These are phyloP conservation scores for Trichosporon ovoides DNA, from an alignment of 1,284 basidiomycete genomes.

Conservation along the genomic window DNA sequence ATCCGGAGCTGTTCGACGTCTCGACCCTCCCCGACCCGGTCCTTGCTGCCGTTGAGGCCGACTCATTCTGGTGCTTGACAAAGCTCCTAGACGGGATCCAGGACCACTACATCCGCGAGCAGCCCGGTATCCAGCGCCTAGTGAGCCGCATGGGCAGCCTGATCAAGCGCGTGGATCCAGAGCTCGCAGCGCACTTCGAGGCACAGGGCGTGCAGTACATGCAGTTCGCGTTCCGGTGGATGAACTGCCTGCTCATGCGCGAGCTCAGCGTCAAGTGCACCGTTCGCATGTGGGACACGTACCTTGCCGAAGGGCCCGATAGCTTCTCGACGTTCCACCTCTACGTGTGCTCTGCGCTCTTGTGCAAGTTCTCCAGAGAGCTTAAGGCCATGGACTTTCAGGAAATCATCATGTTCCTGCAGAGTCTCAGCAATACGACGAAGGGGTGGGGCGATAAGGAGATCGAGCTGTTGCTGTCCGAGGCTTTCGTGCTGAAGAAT, in stretches of 20 bases:
- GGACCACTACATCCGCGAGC: constrained; percentile 91
- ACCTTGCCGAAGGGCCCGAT: constrained; percentile 79
- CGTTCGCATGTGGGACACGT: constrained; percentile 98
- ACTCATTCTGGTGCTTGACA: constrained; percentile 94
- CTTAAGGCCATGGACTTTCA: constrained; percentile 94
- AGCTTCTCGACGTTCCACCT: constrained; percentile 95
- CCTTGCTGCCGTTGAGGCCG: constrained; percentile 81
- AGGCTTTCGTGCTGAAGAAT: constrained; percentile 90
- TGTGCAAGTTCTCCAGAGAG: constrained; percentile 85
- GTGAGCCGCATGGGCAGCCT: constrained; percentile 88
- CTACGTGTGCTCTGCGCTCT: constrained; percentile 91
- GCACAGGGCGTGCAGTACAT: constrained; percentile 92
- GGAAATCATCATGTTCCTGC: constrained; percentile 99
- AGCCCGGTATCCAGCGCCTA: constrained; percentile 88
- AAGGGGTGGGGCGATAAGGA: constrained; percentile 81
- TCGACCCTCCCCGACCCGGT: constrained; percentile 63
- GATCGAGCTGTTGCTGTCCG: constrained; percentile 87
- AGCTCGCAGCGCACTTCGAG: constrained; percentile 73
- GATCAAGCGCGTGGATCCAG: constrained; percentile 84
- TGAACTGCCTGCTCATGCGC: constrained; percentile 95
- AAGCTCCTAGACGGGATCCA: constrained; percentile 91
- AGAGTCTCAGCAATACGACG: constrained; percentile 86
- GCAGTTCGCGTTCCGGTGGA: constrained; percentile 98
- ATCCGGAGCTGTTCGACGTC: constrained; percentile 81
- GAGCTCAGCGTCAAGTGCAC: constrained; percentile 93